Evolutionary conservation across 805 yeast species (phyloP).

Genomic region (Wickerhamiella alocasiicola): DNA sequence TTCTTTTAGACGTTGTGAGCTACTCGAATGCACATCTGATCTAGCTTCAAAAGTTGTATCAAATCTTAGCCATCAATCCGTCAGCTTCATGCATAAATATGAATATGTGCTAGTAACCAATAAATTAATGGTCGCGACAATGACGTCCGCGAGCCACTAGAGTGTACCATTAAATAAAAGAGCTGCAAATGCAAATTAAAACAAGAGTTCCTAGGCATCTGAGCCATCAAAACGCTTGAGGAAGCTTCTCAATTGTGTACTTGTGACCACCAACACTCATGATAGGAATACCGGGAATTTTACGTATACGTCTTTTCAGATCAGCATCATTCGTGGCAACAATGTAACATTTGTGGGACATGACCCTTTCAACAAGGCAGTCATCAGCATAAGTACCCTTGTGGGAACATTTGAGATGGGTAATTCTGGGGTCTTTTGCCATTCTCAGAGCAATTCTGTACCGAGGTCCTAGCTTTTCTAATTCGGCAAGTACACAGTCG

Average conservation of each 20-base stretch:
- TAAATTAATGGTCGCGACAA: too few species aligned
- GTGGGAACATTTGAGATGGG: constrained; percentile 78
- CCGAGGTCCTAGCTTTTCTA: constrained; percentile 90
- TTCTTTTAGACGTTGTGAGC: too few species aligned
- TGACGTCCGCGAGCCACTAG: too few species aligned
- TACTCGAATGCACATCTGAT: too few species aligned
- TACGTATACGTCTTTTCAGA: constrained; percentile 81
- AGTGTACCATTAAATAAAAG: too few species aligned
- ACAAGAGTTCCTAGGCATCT: too few species aligned
- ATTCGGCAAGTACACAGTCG: constrained; percentile 96
- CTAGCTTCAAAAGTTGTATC: too few species aligned
- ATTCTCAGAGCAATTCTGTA: constrained; percentile 84
- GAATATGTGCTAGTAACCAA: too few species aligned
- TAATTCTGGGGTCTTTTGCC: constrained; percentile 88
- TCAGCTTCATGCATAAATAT: too few species aligned
- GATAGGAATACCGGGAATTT: constrained; percentile 93
- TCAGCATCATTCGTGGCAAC: constrained; percentile 98
- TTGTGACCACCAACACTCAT: constrained; percentile 93
- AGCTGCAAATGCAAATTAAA: too few species aligned
- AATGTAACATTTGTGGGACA: constrained; percentile 92
- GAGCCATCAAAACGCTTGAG: constrained; percentile 56
- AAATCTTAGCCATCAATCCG: too few species aligned
- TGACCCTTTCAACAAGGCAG: constrained; percentile 81
- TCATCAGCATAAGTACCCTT: constrained; percentile 98
- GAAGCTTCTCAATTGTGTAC: constrained; percentile 86